phyloP scores from a whole-genome alignment of 805 yeast species.

The Saturnispora dispora region DNA sequence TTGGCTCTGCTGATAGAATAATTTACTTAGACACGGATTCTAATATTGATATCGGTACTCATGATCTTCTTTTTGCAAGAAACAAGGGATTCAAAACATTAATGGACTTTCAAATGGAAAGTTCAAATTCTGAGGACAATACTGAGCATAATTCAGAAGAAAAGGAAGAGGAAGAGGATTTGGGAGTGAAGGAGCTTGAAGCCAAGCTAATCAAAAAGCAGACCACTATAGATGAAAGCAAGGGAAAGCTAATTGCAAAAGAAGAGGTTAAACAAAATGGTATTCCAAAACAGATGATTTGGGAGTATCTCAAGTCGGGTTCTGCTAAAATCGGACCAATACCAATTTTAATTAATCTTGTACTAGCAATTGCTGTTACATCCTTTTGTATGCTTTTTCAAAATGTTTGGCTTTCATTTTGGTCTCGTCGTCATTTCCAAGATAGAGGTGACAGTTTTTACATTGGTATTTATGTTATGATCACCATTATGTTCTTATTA shows the following conservation, averaged over 20 bases:
- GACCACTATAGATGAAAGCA: constrained; percentile 22
- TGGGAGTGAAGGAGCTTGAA: constrained; percentile 19
- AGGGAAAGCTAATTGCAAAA: constrained; percentile 25
- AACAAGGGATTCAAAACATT: constrained; percentile 42
- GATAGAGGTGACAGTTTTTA: constrained; percentile 41
- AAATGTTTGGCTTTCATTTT: constrained; percentile 74
- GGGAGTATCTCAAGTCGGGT: constrained; percentile 44
- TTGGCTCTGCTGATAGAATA: constrained; percentile 58
- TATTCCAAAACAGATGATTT: constrained; percentile 39
- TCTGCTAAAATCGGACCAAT: constrained; percentile 37
- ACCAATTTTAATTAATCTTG: constrained; percentile 19
- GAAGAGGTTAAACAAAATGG: constrained; percentile 27
- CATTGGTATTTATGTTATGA: constrained; percentile 64
- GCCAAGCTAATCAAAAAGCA: constrained; percentile 17
- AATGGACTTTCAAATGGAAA: constrained; percentile 32
- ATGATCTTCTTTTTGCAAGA: constrained; percentile 38
- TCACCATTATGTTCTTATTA: constrained; percentile 41
- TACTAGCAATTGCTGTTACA: constrained; percentile 24
- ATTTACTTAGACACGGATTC: constrained; percentile 61
- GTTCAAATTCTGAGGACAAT: not conserved
- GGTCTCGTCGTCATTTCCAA: constrained; percentile 51
- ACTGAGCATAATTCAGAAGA: not conserved
- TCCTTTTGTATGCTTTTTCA: constrained; percentile 49
- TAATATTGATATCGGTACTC: constrained; percentile 48
- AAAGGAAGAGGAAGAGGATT: constrained; percentile 22